Evolutionary conservation across 208 protist species (phyloP).

Genomic region (Naegleria lovaniensis): DNA sequence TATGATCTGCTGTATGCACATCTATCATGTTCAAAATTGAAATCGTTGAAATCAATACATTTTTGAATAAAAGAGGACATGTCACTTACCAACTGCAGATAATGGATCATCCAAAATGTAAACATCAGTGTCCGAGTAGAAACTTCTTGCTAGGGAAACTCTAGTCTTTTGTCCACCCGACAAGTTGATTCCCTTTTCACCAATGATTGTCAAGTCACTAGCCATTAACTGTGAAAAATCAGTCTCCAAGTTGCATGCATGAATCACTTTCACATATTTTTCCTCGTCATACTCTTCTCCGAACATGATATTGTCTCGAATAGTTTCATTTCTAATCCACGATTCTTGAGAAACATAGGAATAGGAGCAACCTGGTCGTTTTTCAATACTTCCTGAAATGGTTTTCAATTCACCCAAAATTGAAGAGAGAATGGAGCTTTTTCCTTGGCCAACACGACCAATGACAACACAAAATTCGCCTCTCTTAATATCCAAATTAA

Average conservation of each 20-base stretch:
- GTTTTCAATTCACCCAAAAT: conserved; percentile 32
- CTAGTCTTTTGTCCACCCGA: conserved; percentile 48
- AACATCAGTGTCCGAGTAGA: conserved; percentile 21
- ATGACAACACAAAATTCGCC: conserved; percentile 56
- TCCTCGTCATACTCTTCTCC: conserved; percentile 26
- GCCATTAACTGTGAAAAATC: conserved; percentile 40
- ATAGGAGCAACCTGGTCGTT: background rate
- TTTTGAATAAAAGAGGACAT: background rate
- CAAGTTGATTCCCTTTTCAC: conserved; percentile 53
- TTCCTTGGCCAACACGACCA: conserved; percentile 61
- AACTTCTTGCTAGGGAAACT: conserved; percentile 26
- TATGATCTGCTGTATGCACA: conserved; percentile 51
- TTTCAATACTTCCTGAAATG: background rate
- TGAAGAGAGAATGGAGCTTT: conserved; percentile 25
- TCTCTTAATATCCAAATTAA: conserved; percentile 3
- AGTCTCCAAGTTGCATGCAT: conserved; percentile 34
- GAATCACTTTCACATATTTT: conserved; percentile 30
- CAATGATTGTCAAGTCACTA: conserved; percentile 50
- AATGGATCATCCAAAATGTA: conserved; percentile 51
- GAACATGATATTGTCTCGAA: conserved; percentile 47
- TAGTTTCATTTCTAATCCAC: conserved; percentile 37
- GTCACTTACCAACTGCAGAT: conserved; percentile 33
- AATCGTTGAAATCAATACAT: no score
- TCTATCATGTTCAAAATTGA: background rate
- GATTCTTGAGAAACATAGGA: background rate